phyloP scores from a whole-genome alignment of 352 stramenopile genomes.

The Peronospora belbahrii region DNA sequence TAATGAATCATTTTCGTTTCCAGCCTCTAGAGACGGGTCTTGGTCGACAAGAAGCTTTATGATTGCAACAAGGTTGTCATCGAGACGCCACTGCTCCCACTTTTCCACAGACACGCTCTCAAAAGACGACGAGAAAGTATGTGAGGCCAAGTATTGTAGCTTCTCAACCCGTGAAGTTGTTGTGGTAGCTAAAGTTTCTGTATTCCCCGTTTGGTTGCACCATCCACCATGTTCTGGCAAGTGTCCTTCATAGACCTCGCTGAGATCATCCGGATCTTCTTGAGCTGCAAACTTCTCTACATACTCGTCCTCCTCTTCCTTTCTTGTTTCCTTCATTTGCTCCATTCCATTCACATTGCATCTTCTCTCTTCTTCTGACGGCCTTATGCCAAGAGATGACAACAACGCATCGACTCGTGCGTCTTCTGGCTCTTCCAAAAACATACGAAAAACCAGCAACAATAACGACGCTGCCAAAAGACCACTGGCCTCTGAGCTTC shows the following conservation, averaged over 20 bases:
- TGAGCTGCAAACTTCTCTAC: slow-evolving; percentile 37
- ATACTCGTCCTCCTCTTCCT: slow-evolving; percentile 7
- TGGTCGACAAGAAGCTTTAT: slow-evolving; percentile 17
- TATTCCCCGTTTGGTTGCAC: slow-evolving; percentile 1
- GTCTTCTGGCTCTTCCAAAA: slow-evolving; percentile 21
- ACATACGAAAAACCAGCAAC: slow-evolving; percentile 30
- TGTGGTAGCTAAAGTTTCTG: background rate
- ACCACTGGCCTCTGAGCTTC: slow-evolving; percentile 27
- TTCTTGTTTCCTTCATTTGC: background rate
- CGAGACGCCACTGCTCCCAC: slow-evolving; percentile 40
- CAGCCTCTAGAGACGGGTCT: background rate
- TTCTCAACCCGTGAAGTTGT: slow-evolving; percentile 14
- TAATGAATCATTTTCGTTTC: background rate
- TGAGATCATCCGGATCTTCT: slow-evolving; percentile 56
- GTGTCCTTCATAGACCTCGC: slow-evolving; percentile 49
- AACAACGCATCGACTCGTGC: slow-evolving; percentile 22
- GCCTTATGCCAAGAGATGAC: slow-evolving; percentile 2
- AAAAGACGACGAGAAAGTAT: slow-evolving; percentile 49
- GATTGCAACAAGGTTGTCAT: slow-evolving; percentile 30
- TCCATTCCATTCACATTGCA: background rate
- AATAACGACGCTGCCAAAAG: slow-evolving; percentile 40
- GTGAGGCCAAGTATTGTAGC: slow-evolving; percentile 28
- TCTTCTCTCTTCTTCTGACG: background rate
- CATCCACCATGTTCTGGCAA: slow-evolving; percentile 5
- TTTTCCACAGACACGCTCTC: slow-evolving; percentile 34